phyloP scores from a whole-genome alignment of 768 basidiomycete species.

The Suillus subaureus region DNA sequence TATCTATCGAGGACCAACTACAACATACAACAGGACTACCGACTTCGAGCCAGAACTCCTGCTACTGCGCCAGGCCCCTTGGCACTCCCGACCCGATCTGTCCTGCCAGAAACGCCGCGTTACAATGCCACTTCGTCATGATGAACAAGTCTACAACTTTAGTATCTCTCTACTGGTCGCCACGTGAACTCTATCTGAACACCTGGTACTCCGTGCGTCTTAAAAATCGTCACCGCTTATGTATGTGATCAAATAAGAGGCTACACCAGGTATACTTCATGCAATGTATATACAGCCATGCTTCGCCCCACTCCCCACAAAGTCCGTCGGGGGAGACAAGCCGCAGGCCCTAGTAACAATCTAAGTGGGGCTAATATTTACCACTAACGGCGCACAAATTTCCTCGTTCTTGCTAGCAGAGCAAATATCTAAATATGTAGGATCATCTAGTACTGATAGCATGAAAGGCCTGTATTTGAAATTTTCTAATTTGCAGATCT shows the following conservation, averaged over 20 bases:
- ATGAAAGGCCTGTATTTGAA: neutral
- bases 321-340: neutral
- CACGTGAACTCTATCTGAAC: neutral
- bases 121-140: neutral
- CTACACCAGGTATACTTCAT: neutral
- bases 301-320: neutral
- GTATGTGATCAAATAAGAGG: neutral
- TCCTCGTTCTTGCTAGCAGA: neutral
- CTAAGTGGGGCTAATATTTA: neutral
- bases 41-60: no score
- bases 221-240: neutral
- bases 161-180: neutral
- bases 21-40: no score
- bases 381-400: neutral
- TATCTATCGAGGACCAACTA: no score
- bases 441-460: slow-evolving; percentile 2
- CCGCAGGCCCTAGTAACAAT: neutral
- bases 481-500: slow-evolving; percentile 1
- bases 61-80: no score
- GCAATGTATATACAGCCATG: neutral
- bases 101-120: no score
- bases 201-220: neutral
- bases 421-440: neutral
- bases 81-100: no score
- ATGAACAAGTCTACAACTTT: neutral